Evolutionary conservation across 768 basidiomycete species (phyloP).

Genomic region (Leccinum variicolor): DNA sequence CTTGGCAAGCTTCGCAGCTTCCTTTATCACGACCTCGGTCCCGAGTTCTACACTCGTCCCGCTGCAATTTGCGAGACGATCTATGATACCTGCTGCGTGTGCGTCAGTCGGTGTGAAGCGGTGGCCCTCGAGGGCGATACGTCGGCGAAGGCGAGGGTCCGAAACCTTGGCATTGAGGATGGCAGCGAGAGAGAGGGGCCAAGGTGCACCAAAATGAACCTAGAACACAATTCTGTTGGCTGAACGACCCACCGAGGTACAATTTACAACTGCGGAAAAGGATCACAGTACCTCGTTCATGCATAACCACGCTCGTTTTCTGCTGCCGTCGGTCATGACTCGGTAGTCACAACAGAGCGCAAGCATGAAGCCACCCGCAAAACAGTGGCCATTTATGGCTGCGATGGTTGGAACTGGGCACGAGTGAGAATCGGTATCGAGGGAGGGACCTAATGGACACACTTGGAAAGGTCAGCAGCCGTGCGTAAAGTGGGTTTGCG

Average conservation of each 20-base stretch:
- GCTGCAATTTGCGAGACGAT: conserved; percentile 44
- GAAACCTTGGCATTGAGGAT: conserved; percentile 65
- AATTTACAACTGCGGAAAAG: not conserved
- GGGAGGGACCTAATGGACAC: conserved; percentile 22
- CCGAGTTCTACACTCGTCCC: conserved; percentile 46
- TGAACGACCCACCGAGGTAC: not conserved
- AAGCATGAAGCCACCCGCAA: conserved; percentile 79
- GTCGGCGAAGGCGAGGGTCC: conserved; percentile 55
- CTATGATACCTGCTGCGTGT: conserved; percentile 61
- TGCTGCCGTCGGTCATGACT: conserved; percentile 79
- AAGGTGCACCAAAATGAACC: conserved; percentile 80
- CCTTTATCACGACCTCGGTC: conserved; percentile 57
- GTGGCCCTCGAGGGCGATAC: conserved; percentile 77
- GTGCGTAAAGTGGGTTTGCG: conserved; percentile 68
- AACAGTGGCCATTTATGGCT: conserved; percentile 82
- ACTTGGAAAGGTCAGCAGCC: conserved; percentile 79
- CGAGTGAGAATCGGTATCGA: conserved; percentile 1
- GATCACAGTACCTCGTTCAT: conserved; percentile 77
- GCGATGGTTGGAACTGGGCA: conserved; percentile 71
- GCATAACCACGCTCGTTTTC: conserved; percentile 77
- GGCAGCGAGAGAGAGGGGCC: conserved; percentile 69
- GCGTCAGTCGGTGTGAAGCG: conserved; percentile 76
- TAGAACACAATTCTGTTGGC: conserved; percentile 25
- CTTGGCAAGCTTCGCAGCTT: conserved; percentile 62
- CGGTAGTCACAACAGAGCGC: conserved; percentile 85